A percentile compares a stretch with the other conserved stretches of the same genome.
Conservation (phyloP, 208 protist species). For the Leishmania braziliensis region DNA sequence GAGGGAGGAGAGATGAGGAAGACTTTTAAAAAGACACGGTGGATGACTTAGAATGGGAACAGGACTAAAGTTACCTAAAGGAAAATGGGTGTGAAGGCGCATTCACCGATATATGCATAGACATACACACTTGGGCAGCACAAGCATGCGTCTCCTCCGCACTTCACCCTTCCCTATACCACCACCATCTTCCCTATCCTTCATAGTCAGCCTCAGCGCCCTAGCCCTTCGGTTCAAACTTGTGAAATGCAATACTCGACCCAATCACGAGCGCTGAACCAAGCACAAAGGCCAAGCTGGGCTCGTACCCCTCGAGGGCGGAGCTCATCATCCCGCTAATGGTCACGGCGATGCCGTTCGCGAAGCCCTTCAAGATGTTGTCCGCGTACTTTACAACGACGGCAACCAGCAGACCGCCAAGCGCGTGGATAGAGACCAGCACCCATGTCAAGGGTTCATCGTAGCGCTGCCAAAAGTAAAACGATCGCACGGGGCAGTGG, state of each 20-base stretch:
- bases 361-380: slow-evolving; percentile 89
- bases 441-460: slow-evolving; percentile 53
- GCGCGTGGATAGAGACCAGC: slow-evolving; percentile 72
- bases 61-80: not conserved
- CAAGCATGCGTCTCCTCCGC: not conserved
- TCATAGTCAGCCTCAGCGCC: not conserved
- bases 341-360: slow-evolving; percentile 76
- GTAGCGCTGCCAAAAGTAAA: slow-evolving; percentile 74
- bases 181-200: not conserved
- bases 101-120: not conserved
- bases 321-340: slow-evolving; percentile 69
- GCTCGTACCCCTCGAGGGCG: slow-evolving; percentile 53
- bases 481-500: slow-evolving; percentile 39
- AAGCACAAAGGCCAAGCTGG: slow-evolving; percentile 44
- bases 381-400: slow-evolving; percentile 87
- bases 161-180: not conserved
- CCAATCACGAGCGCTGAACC: slow-evolving; percentile 58
- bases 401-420: slow-evolving; percentile 81
- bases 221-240: slow-evolving; percentile 42
- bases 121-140: not conserved
- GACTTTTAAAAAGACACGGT: not conserved
- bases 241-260: slow-evolving; percentile 65
- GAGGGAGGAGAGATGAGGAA: too few relatives aligned
- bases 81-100: not conserved
- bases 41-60: not conserved